Percentiles rank a stretch among this genome's conserved stretches.
phyloP scores from a whole-genome alignment of 148 eudicot genomes.

The Camellia japonica region DNA sequence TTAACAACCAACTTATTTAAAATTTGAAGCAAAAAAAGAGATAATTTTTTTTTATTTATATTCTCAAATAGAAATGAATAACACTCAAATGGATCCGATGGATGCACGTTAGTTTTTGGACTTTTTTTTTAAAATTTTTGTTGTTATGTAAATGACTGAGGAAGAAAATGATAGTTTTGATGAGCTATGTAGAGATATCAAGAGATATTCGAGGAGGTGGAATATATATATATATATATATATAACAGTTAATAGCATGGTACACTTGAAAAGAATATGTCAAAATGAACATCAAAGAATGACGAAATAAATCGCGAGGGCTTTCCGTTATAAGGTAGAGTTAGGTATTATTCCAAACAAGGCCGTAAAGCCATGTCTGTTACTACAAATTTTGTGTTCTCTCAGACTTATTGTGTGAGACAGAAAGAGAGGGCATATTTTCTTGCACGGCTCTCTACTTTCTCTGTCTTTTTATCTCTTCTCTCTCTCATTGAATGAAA shows the following conservation, averaged over 20 bases:
- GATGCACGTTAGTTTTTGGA: too few species aligned
- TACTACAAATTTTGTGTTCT: conserved; percentile 19
- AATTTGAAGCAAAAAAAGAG: too few species aligned
- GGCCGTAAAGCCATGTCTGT: conserved; percentile 36
- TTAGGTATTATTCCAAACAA: conserved; percentile 27
- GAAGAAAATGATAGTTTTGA: conserved; percentile 12
- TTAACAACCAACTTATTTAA: too few species aligned
- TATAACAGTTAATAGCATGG: conserved; percentile 6
- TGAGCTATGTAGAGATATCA: conserved; percentile 9
- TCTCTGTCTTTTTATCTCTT: not conserved
- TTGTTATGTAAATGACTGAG: not conserved
- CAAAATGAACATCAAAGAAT: not conserved
- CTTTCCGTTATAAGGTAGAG: conserved; percentile 21
- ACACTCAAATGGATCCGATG: too few species aligned
- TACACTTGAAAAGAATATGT: not conserved
- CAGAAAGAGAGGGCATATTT: conserved; percentile 9
- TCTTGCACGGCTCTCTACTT: conserved; percentile 18
- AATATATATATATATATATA: not conserved
- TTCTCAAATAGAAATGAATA: too few species aligned
- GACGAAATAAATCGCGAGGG: conserved; percentile 20
- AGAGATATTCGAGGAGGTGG: not conserved
- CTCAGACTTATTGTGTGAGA: not conserved
- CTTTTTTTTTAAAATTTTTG: too few species aligned
- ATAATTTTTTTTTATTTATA: too few species aligned
- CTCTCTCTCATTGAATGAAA: conserved; percentile 19